phyloP scores from a whole-genome alignment of 805 yeast genomes.

The Starmerella riodocensis region DNA sequence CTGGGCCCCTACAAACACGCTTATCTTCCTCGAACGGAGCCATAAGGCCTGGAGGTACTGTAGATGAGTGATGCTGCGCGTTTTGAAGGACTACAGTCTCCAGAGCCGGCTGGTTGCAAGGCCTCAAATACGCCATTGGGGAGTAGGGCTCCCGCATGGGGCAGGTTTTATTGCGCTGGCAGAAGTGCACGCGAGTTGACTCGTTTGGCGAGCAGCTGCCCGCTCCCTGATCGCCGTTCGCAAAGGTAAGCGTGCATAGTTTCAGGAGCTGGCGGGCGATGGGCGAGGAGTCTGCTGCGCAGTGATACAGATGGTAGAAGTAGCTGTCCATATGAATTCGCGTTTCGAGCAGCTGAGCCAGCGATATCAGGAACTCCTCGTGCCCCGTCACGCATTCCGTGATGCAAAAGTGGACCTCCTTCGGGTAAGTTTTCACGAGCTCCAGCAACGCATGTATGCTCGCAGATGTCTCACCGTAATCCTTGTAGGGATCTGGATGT shows the following conservation, averaged over 20 bases:
- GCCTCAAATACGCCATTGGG: slow-evolving; percentile 17
- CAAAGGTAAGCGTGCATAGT: slow-evolving; percentile 4
- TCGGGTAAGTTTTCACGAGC: slow-evolving; percentile 34
- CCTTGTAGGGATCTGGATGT: slow-evolving; percentile 38
- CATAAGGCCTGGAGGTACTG: slow-evolving; percentile 8
- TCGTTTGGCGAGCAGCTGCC: too few species aligned
- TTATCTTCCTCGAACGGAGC: slow-evolving; percentile 2
- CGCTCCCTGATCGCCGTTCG: background rate
- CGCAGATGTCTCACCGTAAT: slow-evolving; percentile 31
- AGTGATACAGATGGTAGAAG: slow-evolving; percentile 19
- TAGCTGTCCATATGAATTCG: slow-evolving; percentile 28
- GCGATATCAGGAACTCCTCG: slow-evolving; percentile 39
- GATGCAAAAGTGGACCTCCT: slow-evolving; percentile 32
- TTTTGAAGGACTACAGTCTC: slow-evolving; percentile 6
- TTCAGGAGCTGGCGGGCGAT: slow-evolving; percentile 16
- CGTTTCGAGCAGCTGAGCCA: slow-evolving; percentile 23
- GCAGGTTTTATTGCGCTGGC: slow-evolving; percentile 12
- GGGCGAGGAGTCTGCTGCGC: slow-evolving; percentile 20
- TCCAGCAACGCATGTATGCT: slow-evolving; percentile 31
- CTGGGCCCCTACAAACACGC: slow-evolving; percentile 6
- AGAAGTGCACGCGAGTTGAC: slow-evolving; percentile 11
- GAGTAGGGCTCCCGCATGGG: slow-evolving; percentile 9
- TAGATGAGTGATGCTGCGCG: slow-evolving; percentile 15
- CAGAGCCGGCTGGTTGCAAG: slow-evolving; percentile 16
- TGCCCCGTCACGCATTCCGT: slow-evolving; percentile 36